Base-by-base conservation (phyloP, 2,329 filamentous ascomycete species). In the Cytospora piceae region DNA sequence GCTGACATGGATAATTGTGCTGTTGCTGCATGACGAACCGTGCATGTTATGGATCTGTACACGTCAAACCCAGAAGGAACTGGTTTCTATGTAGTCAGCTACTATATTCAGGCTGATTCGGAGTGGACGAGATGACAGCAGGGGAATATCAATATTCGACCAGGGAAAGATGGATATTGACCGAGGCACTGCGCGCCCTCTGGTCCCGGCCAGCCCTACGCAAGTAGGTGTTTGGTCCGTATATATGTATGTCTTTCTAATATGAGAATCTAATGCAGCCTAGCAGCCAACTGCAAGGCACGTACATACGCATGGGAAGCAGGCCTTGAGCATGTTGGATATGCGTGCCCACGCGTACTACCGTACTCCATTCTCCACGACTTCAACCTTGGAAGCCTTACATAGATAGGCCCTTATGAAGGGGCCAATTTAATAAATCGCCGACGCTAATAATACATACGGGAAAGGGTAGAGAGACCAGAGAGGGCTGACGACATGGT, bases 131-230 rank as follows among this genome's bases (percentile, higher is more conserved):
- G 53, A 63, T 63, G 61, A 63, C 53, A 14, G 60, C 52, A 49
- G 49, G 3, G 46, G 54, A 55, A 55, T 52, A 34, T 61, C 51
- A n/a, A 49, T 34, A 22, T 29, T 29, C 31, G 58, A 39, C 58
- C 46, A 39, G 46, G 57, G 58, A 29, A 39, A 61, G 49, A 61
- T 61, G 49, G 59, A 12, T 29, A 61, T 20, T 52, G 51, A 27
- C 15, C 29, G 14, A 54, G 55, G 60, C 60, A 39, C 14, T 57
- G 60, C 29, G 60, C 60, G 51, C 53, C 31, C 39, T 53, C 53
- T 57, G 61, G 61, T 52, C 61, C 39, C 53, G 37, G 53, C 61
- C 61, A 63, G 61, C 61, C 61, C 61, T 63, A 57, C 53, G 53
- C 53, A 27, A 31, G 51, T 31, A 42, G 17, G 39, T 42, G 11